Evolutionary conservation across 2,329 filamentous ascomycete genomes (phyloP).

Genomic region (Colletotrichum eremochloae): DNA sequence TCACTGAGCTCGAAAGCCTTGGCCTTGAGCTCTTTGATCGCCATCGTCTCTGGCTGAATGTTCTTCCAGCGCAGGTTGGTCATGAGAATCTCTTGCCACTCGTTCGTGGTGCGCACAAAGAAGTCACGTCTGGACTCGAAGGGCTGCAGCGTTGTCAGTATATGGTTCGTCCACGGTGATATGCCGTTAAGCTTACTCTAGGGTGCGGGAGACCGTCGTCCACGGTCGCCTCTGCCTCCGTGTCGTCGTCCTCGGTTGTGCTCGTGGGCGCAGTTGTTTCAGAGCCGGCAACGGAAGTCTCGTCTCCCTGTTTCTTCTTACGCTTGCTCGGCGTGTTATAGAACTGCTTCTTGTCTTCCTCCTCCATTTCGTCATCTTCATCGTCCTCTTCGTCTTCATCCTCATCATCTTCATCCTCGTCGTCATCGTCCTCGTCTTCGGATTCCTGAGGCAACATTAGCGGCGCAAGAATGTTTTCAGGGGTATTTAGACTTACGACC

Average conservation of each 20-base stretch:
- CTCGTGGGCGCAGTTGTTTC: conserved; percentile 47
- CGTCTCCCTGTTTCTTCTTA: conserved; percentile 66
- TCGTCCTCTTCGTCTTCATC: conserved; percentile 65
- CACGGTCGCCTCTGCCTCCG: conserved; percentile 65
- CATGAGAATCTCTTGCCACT: conserved; percentile 92
- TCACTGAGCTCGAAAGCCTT: conserved; percentile 92
- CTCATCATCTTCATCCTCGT: conserved; percentile 68
- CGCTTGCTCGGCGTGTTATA: conserved; percentile 68
- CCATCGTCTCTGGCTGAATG: conserved; percentile 74
- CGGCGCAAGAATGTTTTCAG: conserved; percentile 45
- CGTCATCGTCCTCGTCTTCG: conserved; percentile 70
- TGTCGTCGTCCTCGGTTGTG: conserved; percentile 59
- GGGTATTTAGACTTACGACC: conserved; percentile 67
- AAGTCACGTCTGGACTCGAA: conserved; percentile 95
- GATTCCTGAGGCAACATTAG: conserved; percentile 61
- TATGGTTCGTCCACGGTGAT: not conserved
- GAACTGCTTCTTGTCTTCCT: conserved; percentile 57
- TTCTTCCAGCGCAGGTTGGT: conserved; percentile 78
- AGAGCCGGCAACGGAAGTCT: conserved; percentile 46
- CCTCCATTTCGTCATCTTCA: conserved; percentile 64
- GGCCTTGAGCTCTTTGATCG: conserved; percentile 92
- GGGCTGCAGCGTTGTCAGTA: conserved; percentile 65
- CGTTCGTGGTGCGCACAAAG: conserved; percentile 86
- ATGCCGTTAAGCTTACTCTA: conserved; percentile 56
- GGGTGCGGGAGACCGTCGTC: conserved; percentile 83